Evolutionary conservation across 768 basidiomycete species (phyloP).

Genomic region (Pulveroboletus sp.): DNA sequence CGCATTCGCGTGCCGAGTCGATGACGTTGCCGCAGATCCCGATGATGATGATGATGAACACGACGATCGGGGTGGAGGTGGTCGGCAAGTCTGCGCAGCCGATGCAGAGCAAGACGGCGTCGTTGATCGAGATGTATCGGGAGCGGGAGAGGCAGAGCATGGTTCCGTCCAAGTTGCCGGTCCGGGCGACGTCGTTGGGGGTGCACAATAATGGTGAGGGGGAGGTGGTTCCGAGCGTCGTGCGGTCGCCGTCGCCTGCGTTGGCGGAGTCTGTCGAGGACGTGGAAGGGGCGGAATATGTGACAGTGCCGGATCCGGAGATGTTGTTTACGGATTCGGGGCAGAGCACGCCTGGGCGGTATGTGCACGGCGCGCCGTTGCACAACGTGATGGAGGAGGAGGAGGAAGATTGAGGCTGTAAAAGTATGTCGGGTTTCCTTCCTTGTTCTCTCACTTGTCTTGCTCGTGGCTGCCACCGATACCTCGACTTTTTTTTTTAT

Average conservation of each 20-base stretch:
- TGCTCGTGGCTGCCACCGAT: conserved; percentile 24
- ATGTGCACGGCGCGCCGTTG: conserved; percentile 80
- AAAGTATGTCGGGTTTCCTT: conserved; percentile 18
- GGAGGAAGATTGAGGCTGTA: conserved; percentile 48
- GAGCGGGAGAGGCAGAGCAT: conserved; percentile 52
- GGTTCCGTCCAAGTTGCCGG: conserved; percentile 33
- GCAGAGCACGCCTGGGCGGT: conserved; percentile 63
- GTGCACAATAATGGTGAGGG: too few relatives aligned
- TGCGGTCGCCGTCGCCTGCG: conserved; percentile 15
- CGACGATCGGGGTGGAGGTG: too few relatives aligned
- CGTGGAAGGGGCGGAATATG: conserved; percentile 21
- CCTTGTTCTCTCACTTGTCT: neutral
- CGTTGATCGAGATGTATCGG: conserved; percentile 83
- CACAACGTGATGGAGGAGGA: conserved; percentile 85
- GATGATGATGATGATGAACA: conserved; percentile 13
- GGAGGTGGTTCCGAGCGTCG: conserved; percentile 5
- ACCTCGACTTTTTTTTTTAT: conserved; percentile 13
- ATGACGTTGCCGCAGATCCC: conserved; percentile 23
- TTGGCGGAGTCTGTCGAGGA: conserved; percentile 28
- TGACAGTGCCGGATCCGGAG: conserved; percentile 34
- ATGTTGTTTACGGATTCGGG: conserved; percentile 45
- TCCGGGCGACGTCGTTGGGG: conserved; percentile 27
- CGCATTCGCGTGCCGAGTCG: conserved; percentile 27
- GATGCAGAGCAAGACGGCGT: conserved; percentile 61
- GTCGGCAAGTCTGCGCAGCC: conserved; percentile 14